A percentile compares a stretch with the other conserved stretches of the same genome.
Conservation (phyloP, 1,284 basidiomycete genomes). For the Puccinia horiana region DNA sequence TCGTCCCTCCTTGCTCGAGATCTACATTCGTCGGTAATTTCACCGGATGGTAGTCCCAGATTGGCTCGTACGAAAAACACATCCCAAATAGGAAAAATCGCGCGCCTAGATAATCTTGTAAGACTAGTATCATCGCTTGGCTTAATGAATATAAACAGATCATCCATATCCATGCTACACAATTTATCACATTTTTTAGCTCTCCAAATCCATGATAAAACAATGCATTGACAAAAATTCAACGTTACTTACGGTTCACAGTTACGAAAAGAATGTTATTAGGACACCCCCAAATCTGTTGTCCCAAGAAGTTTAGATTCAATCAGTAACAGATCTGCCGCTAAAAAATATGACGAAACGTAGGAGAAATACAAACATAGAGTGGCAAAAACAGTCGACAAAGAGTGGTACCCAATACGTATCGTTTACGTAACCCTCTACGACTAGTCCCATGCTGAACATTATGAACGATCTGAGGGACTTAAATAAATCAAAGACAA, state of each 20-base stretch:
- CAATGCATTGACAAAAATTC: neutral
- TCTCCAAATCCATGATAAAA: neutral
- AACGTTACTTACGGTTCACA: conserved; percentile 52
- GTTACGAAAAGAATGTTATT: conserved; percentile 56
- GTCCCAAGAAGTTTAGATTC: neutral
- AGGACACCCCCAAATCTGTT: conserved; percentile 54
- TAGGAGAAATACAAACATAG: conserved; percentile 50
- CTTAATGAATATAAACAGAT: conserved; percentile 53
- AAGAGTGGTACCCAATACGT: conserved; percentile 56
- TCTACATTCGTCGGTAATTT: conserved; percentile 48
- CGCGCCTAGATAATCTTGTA: conserved; percentile 55
- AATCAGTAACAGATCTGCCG: neutral
- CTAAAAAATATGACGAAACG: neutral
- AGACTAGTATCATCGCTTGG: conserved; percentile 54
- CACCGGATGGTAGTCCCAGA: conserved; percentile 58
- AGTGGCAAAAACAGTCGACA: conserved; percentile 56
- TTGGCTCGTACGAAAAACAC: conserved; percentile 47
- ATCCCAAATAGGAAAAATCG: conserved; percentile 56
- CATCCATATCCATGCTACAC: conserved; percentile 54
- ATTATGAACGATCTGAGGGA: conserved; percentile 58
- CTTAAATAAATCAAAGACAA: conserved; percentile 47
- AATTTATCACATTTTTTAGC: neutral
- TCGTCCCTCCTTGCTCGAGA: conserved; percentile 40
- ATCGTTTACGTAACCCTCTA: conserved; percentile 53
- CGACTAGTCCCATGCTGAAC: conserved; percentile 53